Percentiles rank a stretch among this genome's conserved stretches.
Evolutionary conservation across 352 stramenopile species (phyloP).

Genomic region (Peronosclerospora sorghi): DNA sequence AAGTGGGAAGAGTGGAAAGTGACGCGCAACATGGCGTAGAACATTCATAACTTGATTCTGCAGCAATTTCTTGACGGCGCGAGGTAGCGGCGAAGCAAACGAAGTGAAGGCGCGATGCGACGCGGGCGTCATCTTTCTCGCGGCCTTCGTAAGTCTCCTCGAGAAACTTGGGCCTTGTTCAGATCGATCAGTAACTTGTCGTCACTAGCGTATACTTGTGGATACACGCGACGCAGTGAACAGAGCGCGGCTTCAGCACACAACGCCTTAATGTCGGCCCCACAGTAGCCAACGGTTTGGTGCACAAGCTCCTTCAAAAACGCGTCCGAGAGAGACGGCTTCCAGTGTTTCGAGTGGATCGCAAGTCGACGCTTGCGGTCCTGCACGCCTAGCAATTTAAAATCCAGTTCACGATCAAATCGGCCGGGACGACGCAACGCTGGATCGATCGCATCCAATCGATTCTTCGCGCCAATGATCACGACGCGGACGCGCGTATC

Average conservation of each 20-base stretch:
- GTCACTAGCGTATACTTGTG: slow-evolving; percentile 77
- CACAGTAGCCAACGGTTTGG: slow-evolving; percentile 83
- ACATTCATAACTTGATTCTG: slow-evolving; percentile 25
- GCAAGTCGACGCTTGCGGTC: slow-evolving; percentile 80
- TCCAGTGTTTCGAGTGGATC: slow-evolving; percentile 85
- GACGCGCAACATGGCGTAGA: slow-evolving; percentile 29
- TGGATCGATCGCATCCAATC: slow-evolving; percentile 91
- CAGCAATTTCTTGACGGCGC: slow-evolving; percentile 37
- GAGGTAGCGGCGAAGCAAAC: slow-evolving; percentile 64
- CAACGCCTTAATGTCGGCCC: slow-evolving; percentile 86
- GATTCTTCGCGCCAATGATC: slow-evolving; percentile 97
- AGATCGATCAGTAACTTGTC: slow-evolving; percentile 72
- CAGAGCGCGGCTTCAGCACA: slow-evolving; percentile 84
- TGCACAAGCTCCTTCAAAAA: slow-evolving; percentile 76
- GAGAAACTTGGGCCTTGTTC: slow-evolving; percentile 45
- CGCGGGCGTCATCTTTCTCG: slow-evolving; percentile 77
- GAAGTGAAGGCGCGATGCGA: slow-evolving; percentile 60
- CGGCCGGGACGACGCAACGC: slow-evolving; percentile 89
- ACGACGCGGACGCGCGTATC: slow-evolving; percentile 86
- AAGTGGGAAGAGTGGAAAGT: slow-evolving; percentile 60
- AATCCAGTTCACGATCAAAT: slow-evolving; percentile 87
- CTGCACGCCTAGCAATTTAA: slow-evolving; percentile 76
- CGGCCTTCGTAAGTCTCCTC: slow-evolving; percentile 53
- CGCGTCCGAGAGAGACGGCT: slow-evolving; percentile 42
- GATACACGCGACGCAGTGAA: slow-evolving; percentile 76